Base-by-base conservation (phyloP, 306 rosid genomes). In the Sesbania bispinosa region DNA sequence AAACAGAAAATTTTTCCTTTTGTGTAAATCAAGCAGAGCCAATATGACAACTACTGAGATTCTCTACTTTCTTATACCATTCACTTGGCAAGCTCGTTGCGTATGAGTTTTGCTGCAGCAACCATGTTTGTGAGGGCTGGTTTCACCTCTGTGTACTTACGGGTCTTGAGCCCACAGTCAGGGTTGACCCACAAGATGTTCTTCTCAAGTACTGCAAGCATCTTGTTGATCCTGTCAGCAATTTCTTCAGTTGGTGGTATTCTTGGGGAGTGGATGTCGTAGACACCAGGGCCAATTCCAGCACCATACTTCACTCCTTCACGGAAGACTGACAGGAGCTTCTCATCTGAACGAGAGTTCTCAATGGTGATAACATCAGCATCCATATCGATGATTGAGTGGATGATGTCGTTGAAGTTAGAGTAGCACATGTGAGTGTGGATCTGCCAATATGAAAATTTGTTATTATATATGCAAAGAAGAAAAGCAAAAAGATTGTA, bases 401-500 rank as follows among this genome's bases (percentile, higher is more conserved):
- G 97, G 82, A 92, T 92, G 67, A 92, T 92, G 86, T 92, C 97
- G 61, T 92, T 92, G 80, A 92, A 92, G 97, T 92, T 83, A 10
- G 97, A 92, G 79, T 92, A 92, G 84, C 97, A 92, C 97, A 92
- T 92, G 90, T 92, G 97, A 18, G 97, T 92, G 86, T 92, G 97
- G 79, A 92, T 89, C 97, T 92, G 96, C 67, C 6, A 51, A 60
- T 10, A 30, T 23, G 9, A 20, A 73, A 57, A 60, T 51, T 36
- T 1, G 38, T 11, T 53, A 65, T 43, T 20, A 50, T 39, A 38
- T 2, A 52, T 62, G 45, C 42, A 54, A 65, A 30, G 35, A 5
- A 1, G 45, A 41, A 15, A 11, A 9, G 3, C 1, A 2, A 29
- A 11, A 23, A 24, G 47, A 11, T 18, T 20, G 18, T 15, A 20